These are phyloP conservation scores for Thymus mandschuricus DNA, from an alignment of 257 asterid genomes.

Conservation along the genomic window DNA sequence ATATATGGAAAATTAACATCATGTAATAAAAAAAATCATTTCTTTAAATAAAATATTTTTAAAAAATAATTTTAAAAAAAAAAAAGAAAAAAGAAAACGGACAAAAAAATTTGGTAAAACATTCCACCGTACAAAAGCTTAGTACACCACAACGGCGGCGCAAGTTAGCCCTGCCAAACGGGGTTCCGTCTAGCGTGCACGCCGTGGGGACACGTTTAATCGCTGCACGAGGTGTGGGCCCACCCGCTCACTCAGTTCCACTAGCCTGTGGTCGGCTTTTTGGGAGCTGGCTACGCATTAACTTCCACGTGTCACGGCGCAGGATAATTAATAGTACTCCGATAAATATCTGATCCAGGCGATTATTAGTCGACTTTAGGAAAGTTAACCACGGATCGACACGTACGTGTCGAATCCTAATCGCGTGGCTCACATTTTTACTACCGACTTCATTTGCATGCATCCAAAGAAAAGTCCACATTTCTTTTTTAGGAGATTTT, in stretches of 20 bases:
- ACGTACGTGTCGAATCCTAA: not conserved
- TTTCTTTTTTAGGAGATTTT: not conserved
- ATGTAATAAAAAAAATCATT: too few species aligned
- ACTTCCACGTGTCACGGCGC: slow-evolving; percentile 16
- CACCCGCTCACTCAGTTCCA: too few species aligned
- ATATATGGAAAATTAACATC: too few species aligned
- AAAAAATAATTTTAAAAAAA: too few species aligned
- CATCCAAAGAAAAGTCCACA: not conserved
- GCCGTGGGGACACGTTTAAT: not conserved
- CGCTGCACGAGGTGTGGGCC: too few species aligned
- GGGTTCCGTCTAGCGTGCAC: slow-evolving; percentile 14
- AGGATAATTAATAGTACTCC: too few species aligned
- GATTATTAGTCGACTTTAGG: slow-evolving; percentile 7
- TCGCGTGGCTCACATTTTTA: slow-evolving; percentile 8
- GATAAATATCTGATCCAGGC: not conserved
- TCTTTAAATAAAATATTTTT: too few species aligned
- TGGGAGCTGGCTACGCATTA: not conserved
- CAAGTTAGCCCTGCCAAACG: slow-evolving; percentile 14
- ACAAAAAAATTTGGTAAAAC: not conserved
- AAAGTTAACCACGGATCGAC: not conserved
- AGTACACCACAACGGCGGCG: slow-evolving; percentile 17
- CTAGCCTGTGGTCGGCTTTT: not conserved
- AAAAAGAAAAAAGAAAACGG: not conserved
- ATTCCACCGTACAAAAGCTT: slow-evolving; percentile 12
- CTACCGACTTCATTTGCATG: not conserved